Evolutionary conservation across 2,329 filamentous ascomycete genomes (phyloP).

Genomic region (Domatiomyces globalis): DNA sequence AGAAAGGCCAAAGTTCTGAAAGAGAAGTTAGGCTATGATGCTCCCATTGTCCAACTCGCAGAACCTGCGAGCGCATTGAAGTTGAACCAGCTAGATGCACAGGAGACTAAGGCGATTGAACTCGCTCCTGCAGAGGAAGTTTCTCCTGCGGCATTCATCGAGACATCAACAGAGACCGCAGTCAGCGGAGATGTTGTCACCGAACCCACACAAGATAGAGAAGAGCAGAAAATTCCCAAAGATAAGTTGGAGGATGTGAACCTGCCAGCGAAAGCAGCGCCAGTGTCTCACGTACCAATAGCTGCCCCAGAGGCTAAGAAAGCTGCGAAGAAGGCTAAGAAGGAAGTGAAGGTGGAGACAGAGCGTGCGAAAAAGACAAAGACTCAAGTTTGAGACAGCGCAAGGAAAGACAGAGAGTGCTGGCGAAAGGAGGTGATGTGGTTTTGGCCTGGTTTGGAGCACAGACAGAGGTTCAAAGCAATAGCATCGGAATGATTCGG

Average conservation of each 20-base stretch:
- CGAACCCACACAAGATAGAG: neutral
- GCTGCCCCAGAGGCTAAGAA: constrained; percentile 10
- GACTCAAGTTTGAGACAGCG: constrained; percentile 23
- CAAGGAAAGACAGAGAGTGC: constrained; percentile 23
- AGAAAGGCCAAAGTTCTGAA: constrained; percentile 55
- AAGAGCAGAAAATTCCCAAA: no score
- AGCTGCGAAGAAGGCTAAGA: constrained; percentile 19
- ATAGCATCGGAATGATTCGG: no score
- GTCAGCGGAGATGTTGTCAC: neutral
- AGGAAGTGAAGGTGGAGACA: constrained; percentile 13
- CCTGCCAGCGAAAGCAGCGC: neutral
- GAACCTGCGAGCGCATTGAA: constrained; percentile 36
- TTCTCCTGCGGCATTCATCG: neutral
- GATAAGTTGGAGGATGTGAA: no score
- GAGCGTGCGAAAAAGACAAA: constrained; percentile 21
- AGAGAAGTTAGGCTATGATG: constrained; percentile 73
- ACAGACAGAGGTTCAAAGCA: no score
- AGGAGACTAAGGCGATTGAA: neutral
- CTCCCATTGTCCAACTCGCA: constrained; percentile 60
- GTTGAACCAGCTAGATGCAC: neutral
- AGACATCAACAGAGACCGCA: constrained; percentile 1
- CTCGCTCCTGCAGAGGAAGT: neutral
- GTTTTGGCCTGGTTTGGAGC: neutral
- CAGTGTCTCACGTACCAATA: constrained; percentile 3
- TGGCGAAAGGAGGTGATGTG: neutral